phyloP scores from a whole-genome alignment of 148 eudicot species.

The Heliosperma pusillum region DNA sequence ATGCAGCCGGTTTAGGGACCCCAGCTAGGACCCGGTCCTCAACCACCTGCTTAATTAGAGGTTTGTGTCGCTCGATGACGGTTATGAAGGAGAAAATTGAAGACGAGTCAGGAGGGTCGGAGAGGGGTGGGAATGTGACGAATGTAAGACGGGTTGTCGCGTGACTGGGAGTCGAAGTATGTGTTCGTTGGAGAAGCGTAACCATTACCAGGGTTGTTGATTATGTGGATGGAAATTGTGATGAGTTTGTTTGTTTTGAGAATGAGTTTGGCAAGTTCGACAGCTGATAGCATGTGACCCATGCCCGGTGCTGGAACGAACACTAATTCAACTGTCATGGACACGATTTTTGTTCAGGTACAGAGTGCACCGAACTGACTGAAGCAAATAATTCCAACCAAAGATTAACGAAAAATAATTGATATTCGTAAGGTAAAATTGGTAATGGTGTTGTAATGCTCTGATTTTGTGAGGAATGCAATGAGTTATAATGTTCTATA shows the following conservation, averaged over 20 bases:
- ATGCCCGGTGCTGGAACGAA: not conserved
- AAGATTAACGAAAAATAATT: too few relatives aligned
- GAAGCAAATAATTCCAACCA: too few relatives aligned
- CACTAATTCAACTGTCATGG: not conserved
- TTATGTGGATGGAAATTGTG: not conserved
- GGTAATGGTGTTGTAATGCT: too few relatives aligned
- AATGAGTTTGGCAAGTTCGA: not conserved
- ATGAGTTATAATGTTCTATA: too few relatives aligned
- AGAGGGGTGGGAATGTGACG: conserved; percentile 16
- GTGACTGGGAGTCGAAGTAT: too few relatives aligned
- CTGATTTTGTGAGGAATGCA: too few relatives aligned
- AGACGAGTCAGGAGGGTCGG: not conserved
- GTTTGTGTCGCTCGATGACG: conserved; percentile 23
- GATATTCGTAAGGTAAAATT: too few relatives aligned
- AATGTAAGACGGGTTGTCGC: conserved; percentile 5
- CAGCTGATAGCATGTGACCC: not conserved
- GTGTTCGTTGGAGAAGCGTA: not conserved
- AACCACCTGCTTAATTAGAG: conserved; percentile 20
- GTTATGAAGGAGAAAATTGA: not conserved
- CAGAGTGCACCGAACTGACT: too few relatives aligned
- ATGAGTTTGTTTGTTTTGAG: not conserved
- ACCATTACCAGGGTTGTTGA: not conserved
- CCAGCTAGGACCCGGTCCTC: not conserved
- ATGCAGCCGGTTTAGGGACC: conserved; percentile 11
- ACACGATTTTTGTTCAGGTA: too few relatives aligned